A percentile compares a stretch with the other conserved stretches of the same genome.
Conservation (phyloP, 768 basidiomycete genomes). For the Pulveroboletus sp. region DNA sequence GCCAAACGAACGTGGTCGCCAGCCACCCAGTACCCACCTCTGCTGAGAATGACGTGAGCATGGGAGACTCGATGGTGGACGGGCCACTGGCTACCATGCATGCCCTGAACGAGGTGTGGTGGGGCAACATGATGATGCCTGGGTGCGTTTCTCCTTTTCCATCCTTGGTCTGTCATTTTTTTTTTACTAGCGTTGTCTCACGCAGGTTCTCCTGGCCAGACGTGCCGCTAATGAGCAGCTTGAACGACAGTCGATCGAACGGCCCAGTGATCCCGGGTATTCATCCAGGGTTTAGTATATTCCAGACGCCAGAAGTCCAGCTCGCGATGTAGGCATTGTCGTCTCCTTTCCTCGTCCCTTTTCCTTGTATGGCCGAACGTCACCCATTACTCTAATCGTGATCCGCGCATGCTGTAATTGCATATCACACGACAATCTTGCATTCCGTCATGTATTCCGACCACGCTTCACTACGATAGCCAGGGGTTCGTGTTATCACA, state of each 20-base stretch:
- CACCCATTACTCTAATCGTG: too few species aligned
- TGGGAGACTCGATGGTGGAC: slow-evolving; percentile 33
- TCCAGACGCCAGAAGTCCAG: slow-evolving; percentile 20
- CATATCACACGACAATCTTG: too few species aligned
- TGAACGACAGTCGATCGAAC: slow-evolving; percentile 14
- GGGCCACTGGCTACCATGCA: slow-evolving; percentile 70
- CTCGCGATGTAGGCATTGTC: slow-evolving; percentile 19
- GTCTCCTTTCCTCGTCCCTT: background rate
- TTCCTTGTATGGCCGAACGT: background rate
- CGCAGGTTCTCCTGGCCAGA: slow-evolving; percentile 34
- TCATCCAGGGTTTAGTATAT: slow-evolving; percentile 16
- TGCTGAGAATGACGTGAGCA: slow-evolving; percentile 18
- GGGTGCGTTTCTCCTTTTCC: slow-evolving; percentile 38
- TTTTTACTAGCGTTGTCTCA: background rate
- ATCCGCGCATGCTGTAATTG: too few species aligned
- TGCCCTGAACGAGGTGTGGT: slow-evolving; percentile 67
- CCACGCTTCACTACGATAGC: background rate
- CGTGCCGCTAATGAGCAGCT: slow-evolving; percentile 20
- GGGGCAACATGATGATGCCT: slow-evolving; percentile 83
- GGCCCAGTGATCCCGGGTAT: slow-evolving; percentile 17
- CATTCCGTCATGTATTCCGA: too few species aligned
- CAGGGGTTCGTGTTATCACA: background rate
- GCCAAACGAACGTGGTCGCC: too few species aligned
- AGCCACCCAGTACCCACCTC: slow-evolving; percentile 24
- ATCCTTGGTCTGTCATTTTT: too few species aligned